Evolutionary conservation across 345 rosid genomes (phyloP).

Genomic region (Populus tremula): DNA sequence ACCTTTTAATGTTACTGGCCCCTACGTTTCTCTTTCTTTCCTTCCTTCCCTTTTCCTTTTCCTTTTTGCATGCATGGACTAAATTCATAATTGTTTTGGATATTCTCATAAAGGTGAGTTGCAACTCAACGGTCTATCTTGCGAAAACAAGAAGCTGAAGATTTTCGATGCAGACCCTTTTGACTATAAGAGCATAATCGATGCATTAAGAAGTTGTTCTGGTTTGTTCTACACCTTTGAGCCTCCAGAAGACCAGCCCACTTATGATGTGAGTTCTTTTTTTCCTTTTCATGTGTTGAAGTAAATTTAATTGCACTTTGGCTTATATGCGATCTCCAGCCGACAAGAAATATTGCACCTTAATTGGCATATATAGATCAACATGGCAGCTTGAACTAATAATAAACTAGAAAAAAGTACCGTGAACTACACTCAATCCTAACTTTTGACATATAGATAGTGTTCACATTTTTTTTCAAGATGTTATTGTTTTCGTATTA

Average conservation of each 20-base stretch:
- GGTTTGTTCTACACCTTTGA: constrained; percentile 60
- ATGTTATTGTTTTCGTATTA: too few species aligned
- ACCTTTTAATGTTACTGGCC: too few species aligned
- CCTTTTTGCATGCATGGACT: not conserved
- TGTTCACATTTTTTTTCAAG: not conserved
- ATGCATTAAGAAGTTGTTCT: constrained; percentile 51
- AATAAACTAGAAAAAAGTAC: not conserved
- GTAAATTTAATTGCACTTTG: not conserved
- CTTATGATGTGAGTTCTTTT: constrained; percentile 43
- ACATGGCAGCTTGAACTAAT: too few species aligned
- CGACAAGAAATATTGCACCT: not conserved
- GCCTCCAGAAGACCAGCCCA: constrained; percentile 44
- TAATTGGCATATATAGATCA: not conserved
- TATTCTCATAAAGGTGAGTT: constrained; percentile 18
- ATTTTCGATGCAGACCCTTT: constrained; percentile 52
- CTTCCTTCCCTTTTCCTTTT: not conserved
- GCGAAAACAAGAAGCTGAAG: constrained; percentile 39
- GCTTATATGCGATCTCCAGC: not conserved
- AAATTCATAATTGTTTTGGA: not conserved
- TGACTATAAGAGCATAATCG: constrained; percentile 54
- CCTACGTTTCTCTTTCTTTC: not conserved
- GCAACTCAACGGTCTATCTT: constrained; percentile 16
- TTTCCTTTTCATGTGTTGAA: not conserved
- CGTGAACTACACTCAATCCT: not conserved
- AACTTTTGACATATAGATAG: too few species aligned